These are phyloP conservation scores for Cladosporium sp. DNA, from an alignment of 2,329 filamentous ascomycete species.

Conservation along the genomic window DNA sequence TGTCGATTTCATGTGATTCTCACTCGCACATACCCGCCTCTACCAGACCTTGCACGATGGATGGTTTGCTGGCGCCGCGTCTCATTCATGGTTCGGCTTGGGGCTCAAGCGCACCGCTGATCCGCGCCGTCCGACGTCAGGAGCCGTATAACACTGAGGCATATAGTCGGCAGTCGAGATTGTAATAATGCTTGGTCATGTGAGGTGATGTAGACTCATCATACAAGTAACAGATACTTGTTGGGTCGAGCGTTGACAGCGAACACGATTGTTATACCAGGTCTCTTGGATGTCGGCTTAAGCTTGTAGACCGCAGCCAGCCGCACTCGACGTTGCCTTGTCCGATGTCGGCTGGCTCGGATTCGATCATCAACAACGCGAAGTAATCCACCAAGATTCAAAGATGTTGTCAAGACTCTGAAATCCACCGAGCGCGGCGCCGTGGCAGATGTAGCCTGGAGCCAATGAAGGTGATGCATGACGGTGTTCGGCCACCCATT, in stretches of 20 bases:
- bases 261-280: too few species aligned
- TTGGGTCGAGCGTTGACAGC: too few species aligned
- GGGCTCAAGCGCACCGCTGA: not conserved
- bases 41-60: not conserved
- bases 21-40: not conserved
- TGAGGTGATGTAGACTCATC: too few species aligned
- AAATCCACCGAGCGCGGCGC: conserved; percentile 1
- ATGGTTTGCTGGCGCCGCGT: not conserved
- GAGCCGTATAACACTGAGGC: not conserved
- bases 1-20: not conserved
- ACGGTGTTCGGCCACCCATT: too few species aligned
- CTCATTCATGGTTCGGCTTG: not conserved
- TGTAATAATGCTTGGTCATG: too few species aligned
- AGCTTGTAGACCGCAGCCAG: too few species aligned
- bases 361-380: too few species aligned
- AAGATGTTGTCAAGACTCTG: not conserved
- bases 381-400: not conserved
- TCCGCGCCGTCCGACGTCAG: not conserved
- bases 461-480: too few species aligned
- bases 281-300: too few species aligned
- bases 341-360: not conserved
- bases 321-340: too few species aligned
- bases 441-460: not conserved
- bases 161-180: not conserved
- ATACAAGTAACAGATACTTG: too few species aligned